phyloP scores from a whole-genome alignment of 495 filamentous ascomycete species.

The Podospora didyma region DNA sequence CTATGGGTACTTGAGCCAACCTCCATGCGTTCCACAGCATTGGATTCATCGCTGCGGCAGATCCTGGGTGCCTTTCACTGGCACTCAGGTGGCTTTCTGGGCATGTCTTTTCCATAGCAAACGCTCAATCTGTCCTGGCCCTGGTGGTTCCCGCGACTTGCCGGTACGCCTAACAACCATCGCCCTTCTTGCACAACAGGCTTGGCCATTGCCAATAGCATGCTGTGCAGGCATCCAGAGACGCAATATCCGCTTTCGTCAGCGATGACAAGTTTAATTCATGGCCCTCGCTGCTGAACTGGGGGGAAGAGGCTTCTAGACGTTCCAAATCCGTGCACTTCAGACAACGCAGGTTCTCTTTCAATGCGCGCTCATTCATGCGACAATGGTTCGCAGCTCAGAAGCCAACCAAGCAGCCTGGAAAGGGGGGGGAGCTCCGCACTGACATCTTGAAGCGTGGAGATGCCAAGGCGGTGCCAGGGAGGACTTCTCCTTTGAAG shows the following conservation, averaged over 20 bases:
- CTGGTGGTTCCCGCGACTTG: too few species aligned
- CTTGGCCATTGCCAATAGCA: not conserved
- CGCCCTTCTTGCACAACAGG: too few species aligned
- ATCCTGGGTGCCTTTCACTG: not conserved
- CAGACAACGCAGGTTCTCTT: conserved; percentile 18
- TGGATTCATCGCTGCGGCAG: conserved; percentile 2
- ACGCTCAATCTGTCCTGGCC: too few species aligned
- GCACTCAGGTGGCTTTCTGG: not conserved
- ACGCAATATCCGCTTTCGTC: not conserved
- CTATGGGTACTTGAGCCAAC: conserved; percentile 9
- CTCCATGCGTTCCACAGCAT: conserved; percentile 12
- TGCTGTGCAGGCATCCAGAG: not conserved
- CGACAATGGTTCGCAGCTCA: conserved; percentile 7
- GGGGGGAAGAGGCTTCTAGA: conserved; percentile 24
- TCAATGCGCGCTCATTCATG: conserved; percentile 26
- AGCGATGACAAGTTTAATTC: not conserved
- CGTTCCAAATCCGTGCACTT: conserved; percentile 29
- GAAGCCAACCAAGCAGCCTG: not conserved
- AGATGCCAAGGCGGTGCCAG: not conserved
- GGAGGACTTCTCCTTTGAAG: not conserved
- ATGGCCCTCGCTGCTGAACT: conserved; percentile 3
- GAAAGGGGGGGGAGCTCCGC: conserved; percentile 2
- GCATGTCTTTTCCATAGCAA: not conserved
- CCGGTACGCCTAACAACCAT: too few species aligned
- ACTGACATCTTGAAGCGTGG: conserved; percentile 9